These are phyloP conservation scores for Talaromyces sp. DNA, from an alignment of 2,329 filamentous ascomycete genomes.

Conservation along the genomic window DNA sequence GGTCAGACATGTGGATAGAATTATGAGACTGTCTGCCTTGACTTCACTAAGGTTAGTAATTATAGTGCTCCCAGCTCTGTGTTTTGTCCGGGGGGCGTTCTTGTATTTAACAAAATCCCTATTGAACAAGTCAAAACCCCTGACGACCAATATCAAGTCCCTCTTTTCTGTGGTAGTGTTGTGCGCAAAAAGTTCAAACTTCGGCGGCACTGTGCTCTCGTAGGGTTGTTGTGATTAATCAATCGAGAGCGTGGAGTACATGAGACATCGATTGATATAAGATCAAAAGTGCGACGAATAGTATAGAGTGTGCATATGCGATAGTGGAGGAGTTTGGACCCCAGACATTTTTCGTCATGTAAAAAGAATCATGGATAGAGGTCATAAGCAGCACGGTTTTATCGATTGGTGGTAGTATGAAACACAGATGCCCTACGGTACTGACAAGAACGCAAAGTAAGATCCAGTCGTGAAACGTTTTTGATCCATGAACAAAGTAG, in stretches of 20 bases:
- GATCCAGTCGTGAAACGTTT: not conserved
- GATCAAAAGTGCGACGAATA: not conserved
- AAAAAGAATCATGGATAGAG: not conserved
- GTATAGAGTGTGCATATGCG: not conserved
- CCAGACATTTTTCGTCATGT: not conserved
- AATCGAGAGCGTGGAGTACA: not conserved
- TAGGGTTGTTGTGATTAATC: not conserved
- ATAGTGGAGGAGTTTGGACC: not conserved
- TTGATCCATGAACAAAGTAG: not conserved
- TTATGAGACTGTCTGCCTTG: not conserved
- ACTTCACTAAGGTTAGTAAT: not conserved
- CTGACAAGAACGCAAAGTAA: too few relatives aligned
- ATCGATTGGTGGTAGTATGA: not conserved
- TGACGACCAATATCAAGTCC: not conserved
- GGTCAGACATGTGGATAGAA: not conserved
- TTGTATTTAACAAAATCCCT: not conserved
- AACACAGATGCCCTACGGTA: not conserved
- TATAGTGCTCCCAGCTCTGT: not conserved
- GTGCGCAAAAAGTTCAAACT: not conserved
- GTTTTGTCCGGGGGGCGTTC: not conserved
- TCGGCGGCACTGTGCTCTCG: not conserved
- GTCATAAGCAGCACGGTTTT: not conserved
- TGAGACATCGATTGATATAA: not conserved
- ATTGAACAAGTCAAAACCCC: not conserved
- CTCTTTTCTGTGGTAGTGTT: not conserved